Conservation (phyloP, 2,329 filamentous ascomycete species). For the Aspergillus spinulosporus region DNA sequence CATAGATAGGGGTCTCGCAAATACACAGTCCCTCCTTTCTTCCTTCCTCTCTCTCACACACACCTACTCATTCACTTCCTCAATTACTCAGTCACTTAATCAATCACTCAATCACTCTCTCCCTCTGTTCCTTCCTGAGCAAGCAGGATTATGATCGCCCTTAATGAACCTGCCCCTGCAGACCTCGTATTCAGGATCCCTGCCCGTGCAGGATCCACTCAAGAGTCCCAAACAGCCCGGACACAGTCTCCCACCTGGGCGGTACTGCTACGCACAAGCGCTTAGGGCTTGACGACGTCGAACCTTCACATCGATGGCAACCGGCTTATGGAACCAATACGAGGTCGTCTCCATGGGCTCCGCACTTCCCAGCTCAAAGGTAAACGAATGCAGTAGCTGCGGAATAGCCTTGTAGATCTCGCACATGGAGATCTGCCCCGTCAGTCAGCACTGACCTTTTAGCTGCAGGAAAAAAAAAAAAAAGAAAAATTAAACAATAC, state of each 20-base stretch:
- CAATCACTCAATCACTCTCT: too few relatives aligned
- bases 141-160: too few relatives aligned
- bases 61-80: too few relatives aligned
- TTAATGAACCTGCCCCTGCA: too few relatives aligned
- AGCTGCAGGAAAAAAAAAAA: too few relatives aligned
- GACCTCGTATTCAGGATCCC: too few relatives aligned
- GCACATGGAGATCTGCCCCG: slow-evolving; percentile 18
- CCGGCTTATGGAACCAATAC: slow-evolving; percentile 21
- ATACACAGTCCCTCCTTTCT: too few relatives aligned
- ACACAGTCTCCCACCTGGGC: neutral
- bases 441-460: neutral
- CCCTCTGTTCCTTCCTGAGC: too few relatives aligned
- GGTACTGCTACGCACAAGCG: neutral
- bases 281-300: neutral
- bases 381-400: slow-evolving; percentile 11
- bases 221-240: neutral
- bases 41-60: too few relatives aligned
- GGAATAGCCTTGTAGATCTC: slow-evolving; percentile 22
- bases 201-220: neutral
- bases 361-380: slow-evolving; percentile 12
- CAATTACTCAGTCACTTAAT: too few relatives aligned
- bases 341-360: slow-evolving; percentile 11
- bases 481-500: too few relatives aligned
- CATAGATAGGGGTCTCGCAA: too few relatives aligned
- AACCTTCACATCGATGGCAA: slow-evolving; percentile 5